Evolutionary conservation across 2,329 filamentous ascomycete genomes (phyloP), one percentile per base, ranked within the genome.

Genomic region (Chalaropsis thielavioides): DNA sequence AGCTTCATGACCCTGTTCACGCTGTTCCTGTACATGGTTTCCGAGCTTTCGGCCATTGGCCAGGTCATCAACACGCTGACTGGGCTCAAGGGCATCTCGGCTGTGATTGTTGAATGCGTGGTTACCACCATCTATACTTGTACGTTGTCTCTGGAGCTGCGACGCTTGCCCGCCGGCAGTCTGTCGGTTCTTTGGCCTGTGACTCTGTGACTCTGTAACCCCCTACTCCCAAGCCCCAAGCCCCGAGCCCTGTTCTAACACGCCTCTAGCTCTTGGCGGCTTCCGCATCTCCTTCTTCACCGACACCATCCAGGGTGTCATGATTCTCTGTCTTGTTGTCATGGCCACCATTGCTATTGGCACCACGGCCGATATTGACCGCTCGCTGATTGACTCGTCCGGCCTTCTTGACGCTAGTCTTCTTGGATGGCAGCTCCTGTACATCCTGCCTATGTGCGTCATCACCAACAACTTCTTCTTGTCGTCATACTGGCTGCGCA

Each of bases 391-490:
- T 70, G 82, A 83, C 0, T 76, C 82, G 4, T 91, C 88, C 0
- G 84, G 84, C 8, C 80, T 90, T 31, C 81, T 87, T n/a, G 78
- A 90, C 56, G 70, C 85, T 4, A 88, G 77, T 65, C 79, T 90
- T 1, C 79, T 94, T 0, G 90, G 90, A 64, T 94, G 90, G 88
- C 89, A 94, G 74, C 81, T 94, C 15, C 77, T 94, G 43, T 94
- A 92, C 76, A 92, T 94, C 69, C 80, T 94, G 1, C 88, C 90
- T 0, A 81, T 94, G 5, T 89, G 89, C 56, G 82, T 94, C 68
- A 72, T 92, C 65, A 92, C 89, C 67, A 94, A 92, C 76, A 86
- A 92, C 77, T 92, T 94, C 78, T 94, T 94, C 77, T 78, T 94
- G 54, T 90, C 88, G 40, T 87, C 84, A 69, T 91, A 90, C 75